Evolutionary conservation across 805 yeast genomes (phyloP), one percentile per base, ranked within the genome.

Genomic region (Candida tallmaniae): DNA sequence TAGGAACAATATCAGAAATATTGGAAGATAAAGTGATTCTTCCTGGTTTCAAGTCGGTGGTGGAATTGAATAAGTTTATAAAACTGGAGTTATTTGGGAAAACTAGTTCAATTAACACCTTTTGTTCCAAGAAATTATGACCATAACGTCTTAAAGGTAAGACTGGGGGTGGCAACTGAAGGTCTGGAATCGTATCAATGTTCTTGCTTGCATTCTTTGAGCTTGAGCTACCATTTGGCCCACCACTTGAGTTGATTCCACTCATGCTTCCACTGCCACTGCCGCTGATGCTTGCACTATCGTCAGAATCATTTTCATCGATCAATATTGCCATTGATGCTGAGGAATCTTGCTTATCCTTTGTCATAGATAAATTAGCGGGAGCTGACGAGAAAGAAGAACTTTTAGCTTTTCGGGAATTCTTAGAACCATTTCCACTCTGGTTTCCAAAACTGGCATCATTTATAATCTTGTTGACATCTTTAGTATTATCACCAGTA

Each of bases 141-240:
- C 98, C 98, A 54, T 93, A 93, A 48, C 95, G 76, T 49, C 96
- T 73, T 35, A 93, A 64, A 0, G 98, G 98, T 32, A 93, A 78
- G 35, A 93, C 86, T 3, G 98, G 98, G 1, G 98, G 98, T 0
- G 98, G 98, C 38, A 93, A 68, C 15, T 88, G 77, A 31, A 93
- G 71, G 48, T 87, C 96, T 0, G 98, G 97, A 35, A 93, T 90
- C 12, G 78, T 71, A 45, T 87, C 95, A 6, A 76, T 63, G 24
- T 64, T 68, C 16, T 31, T 58, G 47, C 29, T 32, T n/a, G 25
- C 44, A 27, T 45, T 43, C 32, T 56, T 60, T 9, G 53, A 60
- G 6, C 17, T n/a, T 11, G 20, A 6, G 8, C 13, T 11, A 9
- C 6, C 20, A 7, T 19, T 7, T n/a, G n/a, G n/a, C 10, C 31